phyloP scores from a whole-genome alignment of 2,329 filamentous ascomycete genomes.

The Botrytis medusae region DNA sequence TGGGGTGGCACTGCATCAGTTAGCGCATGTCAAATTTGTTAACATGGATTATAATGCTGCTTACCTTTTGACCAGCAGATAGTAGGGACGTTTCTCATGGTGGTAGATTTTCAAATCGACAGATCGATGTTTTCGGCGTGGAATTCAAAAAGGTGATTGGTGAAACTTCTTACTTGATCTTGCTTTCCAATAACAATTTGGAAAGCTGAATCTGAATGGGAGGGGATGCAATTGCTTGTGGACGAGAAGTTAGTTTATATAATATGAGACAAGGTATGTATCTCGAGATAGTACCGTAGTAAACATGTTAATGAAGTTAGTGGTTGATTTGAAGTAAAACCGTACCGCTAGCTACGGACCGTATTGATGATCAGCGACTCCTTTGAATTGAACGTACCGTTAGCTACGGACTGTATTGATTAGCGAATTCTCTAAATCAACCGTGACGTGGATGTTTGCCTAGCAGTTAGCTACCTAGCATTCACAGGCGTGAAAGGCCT shows the following conservation, averaged over 20 bases:
- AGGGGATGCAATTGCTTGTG: background rate
- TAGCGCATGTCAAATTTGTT: background rate
- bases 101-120: background rate
- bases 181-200: background rate
- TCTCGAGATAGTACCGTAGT: background rate
- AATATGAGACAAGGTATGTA: background rate
- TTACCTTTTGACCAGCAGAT: background rate
- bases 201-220: background rate
- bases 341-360: background rate
- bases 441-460: background rate
- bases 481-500: background rate
- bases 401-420: background rate
- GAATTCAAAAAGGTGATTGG: background rate
- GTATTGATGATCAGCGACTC: background rate
- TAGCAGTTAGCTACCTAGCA: background rate
- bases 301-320: background rate
- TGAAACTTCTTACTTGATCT: background rate
- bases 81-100: background rate
- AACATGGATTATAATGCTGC: background rate
- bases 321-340: background rate
- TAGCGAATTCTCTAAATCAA: background rate
- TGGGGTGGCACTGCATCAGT: background rate
- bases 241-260: background rate
- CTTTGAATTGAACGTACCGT: too few species aligned
- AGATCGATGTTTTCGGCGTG: background rate